phyloP scores from a whole-genome alignment of 1,284 basidiomycete species.

The Meira nashicola region DNA sequence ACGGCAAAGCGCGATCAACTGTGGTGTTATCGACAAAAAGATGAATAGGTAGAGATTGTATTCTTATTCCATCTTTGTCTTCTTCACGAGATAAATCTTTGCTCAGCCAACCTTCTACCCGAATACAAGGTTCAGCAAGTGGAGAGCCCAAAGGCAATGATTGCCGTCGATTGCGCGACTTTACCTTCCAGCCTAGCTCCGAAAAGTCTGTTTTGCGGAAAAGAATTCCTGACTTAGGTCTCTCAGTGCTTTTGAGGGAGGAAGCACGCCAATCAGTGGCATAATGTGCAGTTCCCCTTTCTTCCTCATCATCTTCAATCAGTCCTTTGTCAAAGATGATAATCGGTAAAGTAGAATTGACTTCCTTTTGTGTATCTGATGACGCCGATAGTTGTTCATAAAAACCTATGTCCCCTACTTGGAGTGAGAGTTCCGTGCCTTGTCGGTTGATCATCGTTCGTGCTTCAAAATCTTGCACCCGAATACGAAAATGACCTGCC shows the following conservation, averaged over 20 bases:
- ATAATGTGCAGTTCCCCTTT: constrained; percentile 8
- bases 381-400: constrained; percentile 24
- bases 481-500: constrained; percentile 32
- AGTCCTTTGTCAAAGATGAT: constrained; percentile 19
- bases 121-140: too few relatives aligned
- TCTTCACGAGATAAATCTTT: too few relatives aligned
- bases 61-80: neutral
- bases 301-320: neutral
- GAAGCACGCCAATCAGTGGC: constrained; percentile 26
- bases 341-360: constrained; percentile 20
- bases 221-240: constrained; percentile 9
- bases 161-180: constrained; percentile 7
- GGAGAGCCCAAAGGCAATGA: neutral
- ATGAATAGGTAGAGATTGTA: constrained; percentile 25
- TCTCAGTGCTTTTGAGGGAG: neutral
- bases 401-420: constrained; percentile 19
- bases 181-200: constrained; percentile 35
- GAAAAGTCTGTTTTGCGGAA: constrained; percentile 24
- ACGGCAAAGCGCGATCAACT: constrained; percentile 25
- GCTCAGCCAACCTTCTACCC: too few relatives aligned
- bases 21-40: constrained; percentile 32
- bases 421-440: neutral
- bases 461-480: neutral
- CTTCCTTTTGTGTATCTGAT: constrained; percentile 10
- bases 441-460: neutral